phyloP scores from a whole-genome alignment of 2,329 filamentous ascomycete species.

The Didymella keratinophila region DNA sequence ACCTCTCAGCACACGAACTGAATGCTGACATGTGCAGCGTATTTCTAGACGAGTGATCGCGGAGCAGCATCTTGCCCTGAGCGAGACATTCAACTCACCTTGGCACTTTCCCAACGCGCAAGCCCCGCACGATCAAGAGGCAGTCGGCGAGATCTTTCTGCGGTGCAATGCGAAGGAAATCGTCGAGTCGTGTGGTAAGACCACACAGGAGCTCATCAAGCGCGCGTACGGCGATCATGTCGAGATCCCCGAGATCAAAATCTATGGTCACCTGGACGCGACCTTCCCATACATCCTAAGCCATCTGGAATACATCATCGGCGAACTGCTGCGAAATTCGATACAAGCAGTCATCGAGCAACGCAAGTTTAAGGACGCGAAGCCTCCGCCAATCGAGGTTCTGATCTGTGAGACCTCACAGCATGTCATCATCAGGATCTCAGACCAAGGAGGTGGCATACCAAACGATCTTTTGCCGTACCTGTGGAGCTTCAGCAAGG shows the following conservation, averaged over 20 bases:
- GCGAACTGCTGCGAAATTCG: slow-evolving; percentile 92
- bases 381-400: slow-evolving; percentile 86
- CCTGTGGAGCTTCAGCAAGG: slow-evolving; percentile 97
- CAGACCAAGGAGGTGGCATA: slow-evolving; percentile 93
- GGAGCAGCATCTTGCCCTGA: slow-evolving; percentile 94
- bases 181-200: slow-evolving; percentile 79
- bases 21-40: slow-evolving; percentile 62
- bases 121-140: slow-evolving; percentile 71
- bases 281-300: slow-evolving; percentile 96
- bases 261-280: slow-evolving; percentile 85
- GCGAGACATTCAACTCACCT: slow-evolving; percentile 89
- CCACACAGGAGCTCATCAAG: slow-evolving; percentile 76
- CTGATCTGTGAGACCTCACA: slow-evolving; percentile 93
- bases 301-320: slow-evolving; percentile 96
- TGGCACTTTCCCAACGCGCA: slow-evolving; percentile 87
- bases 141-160: slow-evolving; percentile 94
- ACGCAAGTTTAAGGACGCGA: slow-evolving; percentile 57
- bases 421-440: slow-evolving; percentile 95
- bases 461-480: slow-evolving; percentile 84
- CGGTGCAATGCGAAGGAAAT: slow-evolving; percentile 92
- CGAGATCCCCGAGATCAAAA: slow-evolving; percentile 78
- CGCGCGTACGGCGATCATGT: slow-evolving; percentile 76
- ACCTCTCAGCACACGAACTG: too few relatives aligned
- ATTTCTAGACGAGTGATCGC: slow-evolving; percentile 97
- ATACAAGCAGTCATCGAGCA: slow-evolving; percentile 90